Conservation (phyloP, 2,329 filamentous ascomycete genomes). For the Meredithiella fracta region DNA sequence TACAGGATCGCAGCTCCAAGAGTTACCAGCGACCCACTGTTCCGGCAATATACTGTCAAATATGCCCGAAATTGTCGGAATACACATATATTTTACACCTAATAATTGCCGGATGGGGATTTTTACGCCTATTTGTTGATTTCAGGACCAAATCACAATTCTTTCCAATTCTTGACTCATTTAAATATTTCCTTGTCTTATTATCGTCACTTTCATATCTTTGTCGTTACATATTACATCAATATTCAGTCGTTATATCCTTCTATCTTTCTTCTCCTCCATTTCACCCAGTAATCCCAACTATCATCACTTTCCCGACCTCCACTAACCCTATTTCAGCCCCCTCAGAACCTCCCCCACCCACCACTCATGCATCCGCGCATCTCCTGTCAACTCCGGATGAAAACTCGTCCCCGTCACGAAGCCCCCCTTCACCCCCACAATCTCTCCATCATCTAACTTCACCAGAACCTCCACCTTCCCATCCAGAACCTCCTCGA, state of each 20-base stretch:
- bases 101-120: not conserved
- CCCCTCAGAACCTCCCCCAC: constrained; percentile 40
- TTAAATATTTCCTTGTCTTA: not conserved
- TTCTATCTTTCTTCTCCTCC: too few species aligned
- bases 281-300: not conserved
- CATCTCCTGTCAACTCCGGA: constrained; percentile 77
- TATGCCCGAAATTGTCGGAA: not conserved
- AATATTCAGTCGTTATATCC: too few species aligned
- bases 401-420: constrained; percentile 93
- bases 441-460: constrained; percentile 61
- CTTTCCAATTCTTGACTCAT: not conserved
- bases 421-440: constrained; percentile 80
- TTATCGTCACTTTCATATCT: too few species aligned
- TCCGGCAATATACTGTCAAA: not conserved
- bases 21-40: not conserved
- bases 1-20: too few species aligned
- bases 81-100: not conserved
- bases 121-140: too few species aligned
- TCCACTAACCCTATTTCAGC: not conserved
- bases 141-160: not conserved
- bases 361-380: constrained; percentile 90
- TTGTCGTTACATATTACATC: too few species aligned
- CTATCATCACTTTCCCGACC: not conserved
- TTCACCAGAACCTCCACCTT: constrained; percentile 35
- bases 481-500: constrained; percentile 56